Conservation (phyloP, 169 alveolate genomes). For the Besnoitia besnoiti region DNA sequence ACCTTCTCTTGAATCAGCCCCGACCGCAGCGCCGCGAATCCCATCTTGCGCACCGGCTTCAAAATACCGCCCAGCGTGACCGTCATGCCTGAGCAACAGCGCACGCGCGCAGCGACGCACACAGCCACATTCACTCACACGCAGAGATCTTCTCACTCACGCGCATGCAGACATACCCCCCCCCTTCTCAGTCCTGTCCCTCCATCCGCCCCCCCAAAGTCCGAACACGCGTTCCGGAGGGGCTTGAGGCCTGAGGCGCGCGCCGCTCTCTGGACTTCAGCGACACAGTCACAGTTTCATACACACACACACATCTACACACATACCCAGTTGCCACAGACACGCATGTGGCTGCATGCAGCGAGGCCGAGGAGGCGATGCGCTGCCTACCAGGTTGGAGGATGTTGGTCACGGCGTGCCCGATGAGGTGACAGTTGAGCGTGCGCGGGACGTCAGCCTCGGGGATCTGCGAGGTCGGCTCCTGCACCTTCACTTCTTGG, state of each 20-base stretch:
- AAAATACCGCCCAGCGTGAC: slow-evolving; percentile 53
- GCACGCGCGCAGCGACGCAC: background rate
- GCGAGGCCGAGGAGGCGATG: no score
- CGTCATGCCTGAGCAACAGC: slow-evolving; percentile 22
- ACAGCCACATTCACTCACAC: background rate
- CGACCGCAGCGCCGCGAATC: slow-evolving; percentile 43
- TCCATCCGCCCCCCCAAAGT: no score
- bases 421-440: slow-evolving; percentile 47
- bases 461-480: slow-evolving; percentile 50
- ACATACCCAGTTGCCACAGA: no score
- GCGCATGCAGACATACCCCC: background rate
- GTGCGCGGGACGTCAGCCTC: slow-evolving; percentile 62
- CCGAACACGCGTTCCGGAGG: no score
- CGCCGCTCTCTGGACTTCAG: no score
- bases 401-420: slow-evolving; percentile 39
- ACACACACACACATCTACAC: no score
- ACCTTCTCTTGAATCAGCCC: slow-evolving; percentile 42
- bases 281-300: no score
- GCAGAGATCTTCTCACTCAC: background rate
- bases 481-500: slow-evolving; percentile 42
- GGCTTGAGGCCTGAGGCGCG: no score
- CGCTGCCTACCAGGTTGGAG: slow-evolving; percentile 55
- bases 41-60: slow-evolving; percentile 50
- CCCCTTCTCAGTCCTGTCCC: no score
- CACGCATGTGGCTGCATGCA: no score